Conservation (phyloP, 768 basidiomycete genomes). For the Auriculariales sp. region DNA sequence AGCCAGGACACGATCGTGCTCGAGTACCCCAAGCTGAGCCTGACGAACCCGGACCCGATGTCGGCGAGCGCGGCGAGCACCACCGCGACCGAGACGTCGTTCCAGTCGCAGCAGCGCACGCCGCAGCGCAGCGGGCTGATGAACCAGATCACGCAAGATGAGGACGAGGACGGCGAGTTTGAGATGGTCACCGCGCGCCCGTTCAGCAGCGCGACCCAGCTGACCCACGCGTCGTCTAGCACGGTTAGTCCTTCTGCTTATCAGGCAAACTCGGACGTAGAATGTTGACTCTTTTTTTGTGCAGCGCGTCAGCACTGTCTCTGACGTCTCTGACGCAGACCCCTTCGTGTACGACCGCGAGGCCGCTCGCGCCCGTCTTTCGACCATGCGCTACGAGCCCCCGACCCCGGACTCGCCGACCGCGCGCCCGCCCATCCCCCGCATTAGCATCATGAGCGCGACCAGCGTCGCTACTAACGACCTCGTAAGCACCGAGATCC, state of each 20-base stretch:
- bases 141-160: not conserved
- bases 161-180: not conserved
- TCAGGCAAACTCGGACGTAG: no score
- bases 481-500: not conserved
- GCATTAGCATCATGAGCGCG: not conserved
- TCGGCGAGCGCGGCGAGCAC: not conserved
- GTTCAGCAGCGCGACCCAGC: not conserved
- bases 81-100: not conserved
- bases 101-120: not conserved
- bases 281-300: no score
- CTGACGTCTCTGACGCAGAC: not conserved
- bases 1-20: not conserved
- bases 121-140: not conserved
- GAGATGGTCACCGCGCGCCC: not conserved
- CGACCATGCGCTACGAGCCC: not conserved
- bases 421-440: not conserved
- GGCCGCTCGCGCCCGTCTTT: not conserved
- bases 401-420: not conserved
- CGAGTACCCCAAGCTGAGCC: not conserved
- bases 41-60: not conserved
- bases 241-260: no score
- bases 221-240: no score
- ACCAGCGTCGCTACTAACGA: not conserved
- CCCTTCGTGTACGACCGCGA: conserved; percentile 1
- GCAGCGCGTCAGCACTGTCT: not conserved